A percentile compares a stretch with the other conserved stretches of the same genome.
Evolutionary conservation across 306 rosid species (phyloP).

Genomic region (Fragaria nilgerrensis): DNA sequence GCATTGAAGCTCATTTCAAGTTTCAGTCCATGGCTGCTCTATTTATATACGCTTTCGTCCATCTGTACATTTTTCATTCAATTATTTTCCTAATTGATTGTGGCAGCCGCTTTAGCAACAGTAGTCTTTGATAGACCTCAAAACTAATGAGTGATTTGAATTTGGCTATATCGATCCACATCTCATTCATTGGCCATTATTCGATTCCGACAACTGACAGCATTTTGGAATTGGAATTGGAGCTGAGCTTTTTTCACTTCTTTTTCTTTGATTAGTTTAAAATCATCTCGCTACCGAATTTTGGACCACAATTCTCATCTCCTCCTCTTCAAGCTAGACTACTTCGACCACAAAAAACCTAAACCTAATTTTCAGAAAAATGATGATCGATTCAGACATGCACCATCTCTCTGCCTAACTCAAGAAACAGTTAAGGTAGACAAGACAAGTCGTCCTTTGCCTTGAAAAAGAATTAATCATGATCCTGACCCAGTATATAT

Average conservation of each 20-base stretch:
- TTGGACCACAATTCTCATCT: not conserved
- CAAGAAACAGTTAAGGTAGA: not conserved
- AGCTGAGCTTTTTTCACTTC: not conserved
- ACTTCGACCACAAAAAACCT: no score
- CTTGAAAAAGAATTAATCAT: not conserved
- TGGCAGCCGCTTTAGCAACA: constrained; percentile 6
- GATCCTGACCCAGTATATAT: not conserved
- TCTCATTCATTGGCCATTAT: not conserved
- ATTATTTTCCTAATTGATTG: not conserved
- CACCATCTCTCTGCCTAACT: not conserved
- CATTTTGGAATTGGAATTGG: not conserved
- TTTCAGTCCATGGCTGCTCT: not conserved
- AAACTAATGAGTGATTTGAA: not conserved
- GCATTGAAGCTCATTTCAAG: not conserved
- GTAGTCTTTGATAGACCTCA: not conserved
- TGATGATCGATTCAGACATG: not conserved
- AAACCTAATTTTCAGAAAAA: not conserved
- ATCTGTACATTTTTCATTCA: not conserved
- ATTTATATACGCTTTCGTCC: not conserved
- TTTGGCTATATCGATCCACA: not conserved
- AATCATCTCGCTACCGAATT: not conserved
- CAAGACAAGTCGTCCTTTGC: not conserved
- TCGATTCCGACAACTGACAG: not conserved
- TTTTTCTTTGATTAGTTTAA: not conserved
- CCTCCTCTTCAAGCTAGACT: no score